Conservation (phyloP, 768 basidiomycete species). For the Cystofilobasidium capitatum region DNA sequence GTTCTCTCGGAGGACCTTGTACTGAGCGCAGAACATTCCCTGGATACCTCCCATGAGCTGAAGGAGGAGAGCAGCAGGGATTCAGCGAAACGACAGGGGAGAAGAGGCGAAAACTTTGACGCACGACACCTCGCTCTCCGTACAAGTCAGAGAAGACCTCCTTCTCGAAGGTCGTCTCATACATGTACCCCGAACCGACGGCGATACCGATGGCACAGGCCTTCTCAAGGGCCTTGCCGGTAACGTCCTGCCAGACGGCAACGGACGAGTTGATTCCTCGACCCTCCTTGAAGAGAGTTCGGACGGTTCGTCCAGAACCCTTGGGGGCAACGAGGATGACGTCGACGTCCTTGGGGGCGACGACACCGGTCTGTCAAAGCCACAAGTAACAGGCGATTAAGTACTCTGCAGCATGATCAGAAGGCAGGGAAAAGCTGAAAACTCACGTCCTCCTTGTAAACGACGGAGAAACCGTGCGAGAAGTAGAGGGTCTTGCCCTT, state of each 20-base stretch:
- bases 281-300: slow-evolving; percentile 99
- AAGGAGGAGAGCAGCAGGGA: slow-evolving; percentile 6
- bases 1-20: slow-evolving; percentile 91
- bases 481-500: slow-evolving; percentile 99
- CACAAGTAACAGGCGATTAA: background rate
- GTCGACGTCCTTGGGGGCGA: slow-evolving; percentile 86
- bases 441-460: slow-evolving; percentile 78
- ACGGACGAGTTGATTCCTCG: slow-evolving; percentile 69
- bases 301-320: slow-evolving; percentile 96
- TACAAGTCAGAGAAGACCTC: slow-evolving; percentile 99
- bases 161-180: slow-evolving; percentile 99
- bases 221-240: slow-evolving; percentile 95
- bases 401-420: background rate
- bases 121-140: slow-evolving; percentile 97
- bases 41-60: slow-evolving; percentile 97
- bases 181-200: slow-evolving; percentile 92
- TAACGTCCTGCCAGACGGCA: slow-evolving; percentile 50
- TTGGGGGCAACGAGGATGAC: slow-evolving; percentile 99
- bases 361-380: slow-evolving; percentile 57
- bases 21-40: slow-evolving; percentile 98
- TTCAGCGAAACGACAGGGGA: background rate
- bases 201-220: slow-evolving; percentile 88
- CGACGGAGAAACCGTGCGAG: slow-evolving; percentile 98
- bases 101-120: slow-evolving; percentile 40
- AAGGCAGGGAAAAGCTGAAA: background rate